Conservation (phyloP, 1,139 yeast species). For the Taiozyma sp. region DNA sequence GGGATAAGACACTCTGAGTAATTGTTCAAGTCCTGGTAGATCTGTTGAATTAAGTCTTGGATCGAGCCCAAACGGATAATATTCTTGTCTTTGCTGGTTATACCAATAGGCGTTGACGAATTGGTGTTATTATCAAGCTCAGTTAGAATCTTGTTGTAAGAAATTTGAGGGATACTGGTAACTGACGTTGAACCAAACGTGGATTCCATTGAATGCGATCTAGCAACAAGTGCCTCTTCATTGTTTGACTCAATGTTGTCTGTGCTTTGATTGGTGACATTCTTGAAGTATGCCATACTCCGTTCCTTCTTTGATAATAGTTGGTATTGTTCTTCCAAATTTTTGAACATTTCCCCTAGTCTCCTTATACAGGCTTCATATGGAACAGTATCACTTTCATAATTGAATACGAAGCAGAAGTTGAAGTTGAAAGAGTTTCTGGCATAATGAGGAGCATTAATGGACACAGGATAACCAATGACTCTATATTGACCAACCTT, state of each 20-base stretch:
- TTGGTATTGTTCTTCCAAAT: slow-evolving; percentile 84
- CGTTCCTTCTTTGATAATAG: slow-evolving; percentile 53
- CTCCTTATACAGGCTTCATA: slow-evolving; percentile 83
- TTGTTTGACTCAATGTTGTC: neutral
- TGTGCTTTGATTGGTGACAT: slow-evolving; percentile 1
- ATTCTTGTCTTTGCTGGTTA: slow-evolving; percentile 16
- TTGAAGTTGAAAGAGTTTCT: slow-evolving; percentile 92
- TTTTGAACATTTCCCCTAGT: slow-evolving; percentile 84
- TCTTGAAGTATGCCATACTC: slow-evolving; percentile 29
- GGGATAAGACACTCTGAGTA: slow-evolving; percentile 96
- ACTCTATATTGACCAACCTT: slow-evolving; percentile 68
- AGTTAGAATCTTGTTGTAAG: slow-evolving; percentile 24
- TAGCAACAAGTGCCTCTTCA: slow-evolving; percentile 7
- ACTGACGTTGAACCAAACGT: slow-evolving; percentile 3
- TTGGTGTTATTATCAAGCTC: slow-evolving; percentile 22
- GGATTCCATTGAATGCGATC: slow-evolving; percentile 18
- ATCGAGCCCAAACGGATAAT: slow-evolving; percentile 54
- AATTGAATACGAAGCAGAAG: slow-evolving; percentile 86
- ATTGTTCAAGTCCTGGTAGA: slow-evolving; percentile 88
- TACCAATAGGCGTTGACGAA: slow-evolving; percentile 23
- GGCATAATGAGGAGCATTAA: slow-evolving; percentile 70
- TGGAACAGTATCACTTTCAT: slow-evolving; percentile 76
- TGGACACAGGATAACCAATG: slow-evolving; percentile 88
- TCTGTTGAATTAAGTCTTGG: slow-evolving; percentile 79
- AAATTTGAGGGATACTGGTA: slow-evolving; percentile 9